Conservation (phyloP, 305 asterid species). For the Solanum aculeatissimum region DNA sequence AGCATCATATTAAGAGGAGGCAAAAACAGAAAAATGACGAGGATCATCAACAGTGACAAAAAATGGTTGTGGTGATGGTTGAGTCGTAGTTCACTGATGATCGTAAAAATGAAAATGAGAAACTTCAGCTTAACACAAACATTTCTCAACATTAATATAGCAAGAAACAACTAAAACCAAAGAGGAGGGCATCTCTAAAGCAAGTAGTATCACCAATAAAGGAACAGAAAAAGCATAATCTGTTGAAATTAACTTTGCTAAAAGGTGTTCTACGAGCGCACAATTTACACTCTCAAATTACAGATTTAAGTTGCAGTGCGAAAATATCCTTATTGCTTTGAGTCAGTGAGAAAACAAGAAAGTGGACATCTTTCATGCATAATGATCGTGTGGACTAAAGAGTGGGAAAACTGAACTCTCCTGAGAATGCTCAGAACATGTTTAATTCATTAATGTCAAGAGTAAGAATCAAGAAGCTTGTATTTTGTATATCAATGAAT, state of each 20-base stretch:
- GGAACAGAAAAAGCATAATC: not conserved
- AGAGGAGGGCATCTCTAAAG: not conserved
- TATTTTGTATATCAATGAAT: not conserved
- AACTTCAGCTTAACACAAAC: not conserved
- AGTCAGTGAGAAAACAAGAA: not conserved
- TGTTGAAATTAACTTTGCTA: not conserved
- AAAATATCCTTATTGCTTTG: not conserved
- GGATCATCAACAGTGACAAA: not conserved
- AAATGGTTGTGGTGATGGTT: not conserved
- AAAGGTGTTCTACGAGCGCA: not conserved
- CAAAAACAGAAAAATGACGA: not conserved
- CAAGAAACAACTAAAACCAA: not conserved
- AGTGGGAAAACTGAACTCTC: not conserved
- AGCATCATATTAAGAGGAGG: not conserved
- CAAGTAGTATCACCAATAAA: not conserved
- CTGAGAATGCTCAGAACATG: not conserved
- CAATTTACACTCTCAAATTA: not conserved
- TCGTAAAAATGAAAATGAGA: not conserved
- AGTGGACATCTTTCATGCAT: not conserved
- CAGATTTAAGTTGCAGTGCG: not conserved
- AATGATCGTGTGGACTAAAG: not conserved
- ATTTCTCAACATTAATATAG: not conserved
- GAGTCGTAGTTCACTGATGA: not conserved
- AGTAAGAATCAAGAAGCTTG: not conserved
- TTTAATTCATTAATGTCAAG: not conserved